Evolutionary conservation across 192 early-diverging fungal species (phyloP), one percentile per base, ranked within the genome.

Genomic region (Linnemannia zychae): DNA sequence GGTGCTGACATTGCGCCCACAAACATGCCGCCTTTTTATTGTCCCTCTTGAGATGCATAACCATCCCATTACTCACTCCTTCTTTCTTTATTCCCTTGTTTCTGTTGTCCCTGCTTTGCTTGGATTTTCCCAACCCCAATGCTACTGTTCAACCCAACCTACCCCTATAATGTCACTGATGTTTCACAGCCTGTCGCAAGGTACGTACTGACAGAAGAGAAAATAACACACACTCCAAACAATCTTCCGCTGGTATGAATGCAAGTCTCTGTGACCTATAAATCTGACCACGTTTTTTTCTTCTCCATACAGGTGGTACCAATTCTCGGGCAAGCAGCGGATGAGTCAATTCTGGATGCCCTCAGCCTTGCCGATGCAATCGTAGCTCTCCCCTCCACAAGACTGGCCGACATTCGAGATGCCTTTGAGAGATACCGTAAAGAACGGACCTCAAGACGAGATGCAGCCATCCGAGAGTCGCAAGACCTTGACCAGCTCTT

Each of bases 301-400:
- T 9, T 37, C 52, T 44, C 67, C 18, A 34, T 48, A 15, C 33
- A 84, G 82, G 34, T 63, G 13, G 71, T 84, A 5, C 76, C 82
- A 18, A 28, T 79, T 34, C 60, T 79, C 16, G 82, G 82, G 4
- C 66, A 84, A 40, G 66, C 82, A n/a, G 72, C 53, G 9, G 82
- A 79, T 36, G 82, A 84, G 24, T 71, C 77, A 18, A 84, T 84
- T 2, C 57, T 84, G 7, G 82, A 84, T 53, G 82, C 77, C 34
- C 67, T 84, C 3, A 72, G 77, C 2, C 33, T 84, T 24, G 67
- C 66, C 16, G 82, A 84, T 37, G 77, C 47, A 17, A 68, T 84
- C 4, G 40, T 75, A 17, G 36, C 76, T 34, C 66, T 84, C 0
- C 77, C 72, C 0, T 79, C 82, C 2, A 75, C 68, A 40, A 57